These are phyloP conservation scores for Colletotrichum musae DNA, from an alignment of 2,329 filamentous ascomycete genomes.

Conservation along the genomic window DNA sequence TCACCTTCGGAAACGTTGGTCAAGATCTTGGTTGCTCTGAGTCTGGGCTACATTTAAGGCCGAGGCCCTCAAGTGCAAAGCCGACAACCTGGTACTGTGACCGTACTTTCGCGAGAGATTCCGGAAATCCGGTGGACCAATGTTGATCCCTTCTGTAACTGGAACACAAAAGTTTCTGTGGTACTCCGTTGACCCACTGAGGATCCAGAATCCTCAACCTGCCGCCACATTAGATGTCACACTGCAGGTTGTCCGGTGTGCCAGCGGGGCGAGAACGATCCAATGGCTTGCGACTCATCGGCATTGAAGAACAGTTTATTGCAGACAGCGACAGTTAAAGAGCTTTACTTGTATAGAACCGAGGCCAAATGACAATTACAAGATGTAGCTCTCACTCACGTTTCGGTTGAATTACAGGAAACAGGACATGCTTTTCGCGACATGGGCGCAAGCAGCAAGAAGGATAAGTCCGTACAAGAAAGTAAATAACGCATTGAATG, in stretches of 20 bases:
- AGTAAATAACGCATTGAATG: too few relatives aligned
- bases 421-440: too few relatives aligned
- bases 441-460: too few relatives aligned
- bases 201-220: slow-evolving; percentile 1
- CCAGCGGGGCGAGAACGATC: not conserved
- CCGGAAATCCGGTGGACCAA: slow-evolving; percentile 26
- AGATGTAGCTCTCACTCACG: too few relatives aligned
- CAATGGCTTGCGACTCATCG: not conserved
- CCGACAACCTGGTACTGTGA: slow-evolving; percentile 25
- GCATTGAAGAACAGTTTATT: not conserved
- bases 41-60: not conserved
- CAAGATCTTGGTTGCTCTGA: not conserved
- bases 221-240: slow-evolving; percentile 20
- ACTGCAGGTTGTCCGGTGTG: slow-evolving; percentile 1
- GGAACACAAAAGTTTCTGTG: slow-evolving; percentile 3
- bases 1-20: not conserved
- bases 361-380: too few relatives aligned
- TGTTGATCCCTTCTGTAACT: slow-evolving; percentile 7
- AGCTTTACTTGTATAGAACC: not conserved
- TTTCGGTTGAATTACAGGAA: too few relatives aligned
- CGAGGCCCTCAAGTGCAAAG: slow-evolving; percentile 23
- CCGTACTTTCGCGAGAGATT: slow-evolving; percentile 18
- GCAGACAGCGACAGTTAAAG: not conserved
- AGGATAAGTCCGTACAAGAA: too few relatives aligned
- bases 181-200: slow-evolving; percentile 9